Base-by-base conservation (phyloP, 2,329 filamentous ascomycete species). In the Pseudogymnoascus sp. region DNA sequence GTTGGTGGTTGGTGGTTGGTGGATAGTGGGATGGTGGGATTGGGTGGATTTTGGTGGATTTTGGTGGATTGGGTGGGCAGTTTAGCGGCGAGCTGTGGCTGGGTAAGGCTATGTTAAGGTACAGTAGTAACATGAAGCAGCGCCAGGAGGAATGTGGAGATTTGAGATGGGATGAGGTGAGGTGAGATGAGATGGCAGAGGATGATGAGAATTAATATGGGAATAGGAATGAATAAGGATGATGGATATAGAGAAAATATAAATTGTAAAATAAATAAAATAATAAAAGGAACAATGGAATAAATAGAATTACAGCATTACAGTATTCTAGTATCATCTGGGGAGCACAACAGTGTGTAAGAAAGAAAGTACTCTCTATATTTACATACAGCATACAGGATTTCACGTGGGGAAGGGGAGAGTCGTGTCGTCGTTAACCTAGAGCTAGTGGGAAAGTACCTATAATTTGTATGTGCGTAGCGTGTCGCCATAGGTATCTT, bases 1-100 rank as follows among this genome's bases (percentile, higher is more conserved):
- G 47, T 53, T 53, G 47, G 47, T 53, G 44, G 44, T n/a, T n/a
- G n/a, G 47, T 53, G 47, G 47, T 53, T 53, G 47, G 47, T 53
- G 44, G 44, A 14, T 31, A 23, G 44, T 28, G 38, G 38, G 38
- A 11, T 40, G 37, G 37, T 16, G 42, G 42, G 42, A 47, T 47
- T 47, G 44, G 44, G 44, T 50, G 23, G 23, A 31, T 31, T 31
- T 31, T 11, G 44, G 44, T 50, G 23, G 23, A 31, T 31, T 31
- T 31, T 11, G 28, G 28, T 31, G 28, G 28, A 31, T 42, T 21
- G 14, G 18, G 10, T 6, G 40, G 21, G 10, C 12, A 50, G 44
- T 47, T 50, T 50, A 50, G 44, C 12, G 44, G 23, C 44, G n/a
- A 16, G 16, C 23, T 50, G 44, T 50, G 44, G 44, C 44, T 50